Evolutionary conservation across 1,139 yeast species (phyloP).

Genomic region (Wickerhamiella infanticola): DNA sequence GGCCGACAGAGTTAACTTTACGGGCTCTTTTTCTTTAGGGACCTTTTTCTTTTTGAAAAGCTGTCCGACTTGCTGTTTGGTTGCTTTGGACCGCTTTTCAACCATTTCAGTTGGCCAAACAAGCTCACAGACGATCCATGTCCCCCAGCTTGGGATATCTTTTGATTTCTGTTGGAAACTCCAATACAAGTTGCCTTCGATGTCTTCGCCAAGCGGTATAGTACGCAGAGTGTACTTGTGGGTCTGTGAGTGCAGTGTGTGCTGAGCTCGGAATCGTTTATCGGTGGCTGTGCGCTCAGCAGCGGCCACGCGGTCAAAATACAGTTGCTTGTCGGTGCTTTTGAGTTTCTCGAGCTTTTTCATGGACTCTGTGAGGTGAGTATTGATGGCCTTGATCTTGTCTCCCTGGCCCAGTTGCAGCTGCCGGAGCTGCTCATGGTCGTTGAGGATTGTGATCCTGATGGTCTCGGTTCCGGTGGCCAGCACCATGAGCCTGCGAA

Average conservation of each 20-base stretch:
- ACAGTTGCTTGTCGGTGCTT: conserved; percentile 13
- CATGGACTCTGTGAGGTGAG: conserved; percentile 17
- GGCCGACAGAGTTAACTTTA: no score
- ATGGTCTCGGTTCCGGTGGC: conserved; percentile 23
- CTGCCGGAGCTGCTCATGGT: conserved; percentile 15
- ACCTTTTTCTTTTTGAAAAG: background rate
- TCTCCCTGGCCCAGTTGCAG: conserved; percentile 15
- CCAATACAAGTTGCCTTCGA: conserved; percentile 26
- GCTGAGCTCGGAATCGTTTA: conserved; percentile 19
- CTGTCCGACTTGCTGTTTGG: background rate
- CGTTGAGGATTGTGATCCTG: conserved; percentile 21
- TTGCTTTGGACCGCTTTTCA: background rate
- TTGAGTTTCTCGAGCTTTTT: conserved; percentile 17
- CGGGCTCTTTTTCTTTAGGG: no score
- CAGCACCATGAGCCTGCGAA: conserved; percentile 17
- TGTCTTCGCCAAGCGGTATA: conserved; percentile 22
- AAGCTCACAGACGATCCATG: conserved; percentile 22
- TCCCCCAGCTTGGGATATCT: conserved; percentile 21
- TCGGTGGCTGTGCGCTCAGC: conserved; percentile 16
- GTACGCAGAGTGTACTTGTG: conserved; percentile 22
- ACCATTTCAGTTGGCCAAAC: background rate
- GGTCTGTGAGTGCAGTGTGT: conserved; percentile 15
- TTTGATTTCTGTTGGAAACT: conserved; percentile 23
- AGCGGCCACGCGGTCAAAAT: conserved; percentile 15
- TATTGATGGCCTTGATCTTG: conserved; percentile 15